Evolutionary conservation across 1,284 basidiomycete species (phyloP).

Genomic region (Leccinum solheimii): DNA sequence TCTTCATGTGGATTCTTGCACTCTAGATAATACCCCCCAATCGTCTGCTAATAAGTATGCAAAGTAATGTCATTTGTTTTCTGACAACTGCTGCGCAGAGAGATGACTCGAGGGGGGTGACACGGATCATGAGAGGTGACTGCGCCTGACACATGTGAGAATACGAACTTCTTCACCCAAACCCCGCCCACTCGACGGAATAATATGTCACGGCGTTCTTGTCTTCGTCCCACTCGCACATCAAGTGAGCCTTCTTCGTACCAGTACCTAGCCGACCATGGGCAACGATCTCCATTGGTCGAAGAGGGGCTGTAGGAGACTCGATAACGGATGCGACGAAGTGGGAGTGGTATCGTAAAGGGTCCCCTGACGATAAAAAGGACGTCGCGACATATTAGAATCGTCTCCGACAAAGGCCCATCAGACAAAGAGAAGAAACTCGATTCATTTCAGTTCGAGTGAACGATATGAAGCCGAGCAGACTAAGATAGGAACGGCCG

Average conservation of each 20-base stretch:
- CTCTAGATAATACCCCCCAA: conserved; percentile 17
- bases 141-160: not conserved
- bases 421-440: not conserved
- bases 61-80: conserved; percentile 8
- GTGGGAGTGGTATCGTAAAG: conserved; percentile 95
- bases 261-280: conserved; percentile 95
- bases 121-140: not conserved
- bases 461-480: not conserved
- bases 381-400: conserved; percentile 3
- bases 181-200: conserved; percentile 91
- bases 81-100: not conserved
- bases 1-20: not conserved
- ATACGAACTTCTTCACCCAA: conserved; percentile 54
- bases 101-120: not conserved
- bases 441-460: not conserved
- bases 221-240: conserved; percentile 85
- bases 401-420: not conserved
- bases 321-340: conserved; percentile 85
- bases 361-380: conserved; percentile 68
- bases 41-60: conserved; percentile 13
- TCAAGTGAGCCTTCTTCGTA: conserved; percentile 93
- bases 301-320: conserved; percentile 58
- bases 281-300: conserved; percentile 91
- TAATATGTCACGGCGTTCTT: conserved; percentile 71
- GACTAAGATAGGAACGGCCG: not conserved